Percentiles rank a stretch among this genome's conserved stretches.
Conservation (phyloP, 352 stramenopile species). For the Pilasporangium apinafurcum region DNA sequence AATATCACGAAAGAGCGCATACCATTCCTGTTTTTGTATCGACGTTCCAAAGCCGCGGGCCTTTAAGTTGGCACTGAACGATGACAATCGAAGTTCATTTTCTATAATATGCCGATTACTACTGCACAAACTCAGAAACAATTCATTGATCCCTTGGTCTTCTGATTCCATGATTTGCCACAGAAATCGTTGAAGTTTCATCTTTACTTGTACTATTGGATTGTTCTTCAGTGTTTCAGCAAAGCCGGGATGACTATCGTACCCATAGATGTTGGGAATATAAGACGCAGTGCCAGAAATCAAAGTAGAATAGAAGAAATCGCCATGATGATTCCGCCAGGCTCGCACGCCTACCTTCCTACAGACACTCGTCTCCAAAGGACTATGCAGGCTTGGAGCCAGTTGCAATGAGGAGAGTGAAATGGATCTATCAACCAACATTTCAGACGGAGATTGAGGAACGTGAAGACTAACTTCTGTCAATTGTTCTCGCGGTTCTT, state of each 20-base stretch:
- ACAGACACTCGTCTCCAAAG: neutral
- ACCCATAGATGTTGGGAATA: constrained; percentile 8
- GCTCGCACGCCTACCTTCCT: constrained; percentile 9
- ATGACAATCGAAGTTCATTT: neutral
- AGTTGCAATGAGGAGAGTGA: neutral
- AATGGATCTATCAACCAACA: neutral
- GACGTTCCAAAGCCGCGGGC: constrained; percentile 9
- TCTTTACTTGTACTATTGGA: constrained; percentile 12
- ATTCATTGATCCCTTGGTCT: constrained; percentile 7
- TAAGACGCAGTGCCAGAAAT: constrained; percentile 1
- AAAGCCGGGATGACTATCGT: constrained; percentile 29
- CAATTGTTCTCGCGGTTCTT: neutral
- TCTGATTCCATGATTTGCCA: constrained; percentile 11
- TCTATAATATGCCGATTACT: neutral
- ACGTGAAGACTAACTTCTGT: neutral
- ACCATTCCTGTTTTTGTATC: constrained; percentile 30
- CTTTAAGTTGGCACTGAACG: constrained; percentile 10
- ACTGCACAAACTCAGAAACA: constrained; percentile 12
- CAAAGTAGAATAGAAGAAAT: constrained; percentile 23
- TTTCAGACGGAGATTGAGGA: neutral
- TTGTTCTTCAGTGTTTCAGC: constrained; percentile 16
- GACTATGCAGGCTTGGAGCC: neutral
- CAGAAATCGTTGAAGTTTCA: constrained; percentile 17
- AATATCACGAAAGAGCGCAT: constrained; percentile 23
- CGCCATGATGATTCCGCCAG: constrained; percentile 20